Base-by-base conservation (phyloP, 2,329 filamentous ascomycete genomes). In the Exophiala oligosperma region DNA sequence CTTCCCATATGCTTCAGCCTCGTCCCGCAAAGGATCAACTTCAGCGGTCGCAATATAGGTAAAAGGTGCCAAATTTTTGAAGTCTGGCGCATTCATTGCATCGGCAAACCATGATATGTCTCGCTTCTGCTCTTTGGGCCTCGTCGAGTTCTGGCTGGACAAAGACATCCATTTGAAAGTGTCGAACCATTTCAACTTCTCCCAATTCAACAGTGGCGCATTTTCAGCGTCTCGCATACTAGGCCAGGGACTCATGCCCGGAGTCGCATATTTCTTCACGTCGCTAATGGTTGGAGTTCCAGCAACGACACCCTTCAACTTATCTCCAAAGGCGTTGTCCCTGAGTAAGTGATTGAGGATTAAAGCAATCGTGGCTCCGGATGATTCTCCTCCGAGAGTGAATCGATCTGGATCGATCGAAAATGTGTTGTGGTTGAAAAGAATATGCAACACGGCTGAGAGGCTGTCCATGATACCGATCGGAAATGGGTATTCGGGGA, bases 171-270 rank as follows among this genome's bases (percentile, higher is more conserved):
- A 65, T 46, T 67, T 67, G 60, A 66, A 67, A 4, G 62, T 64
- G 54, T 67, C 65, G 41, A 67, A 64, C 65, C 63, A 66, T 43
- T 66, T 67, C 56, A 67, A 41, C 28, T 66, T 65, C 40, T 63
- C 53, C 65, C 65, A 67, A 49, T 67, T 59, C 14, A 67, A 60
- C 9, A 67, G 57, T 5, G 65, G 65, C 9, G 63, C 62, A 56
- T 50, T 59, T 46, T 66, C 63, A 48, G 56, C 54, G 29, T 67
- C 63, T 28, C 57, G 62, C 65, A 67, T 66, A 38, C 63, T 65
- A 24, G 62, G 57, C 60, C 62, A 67, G 1, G 65, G 65, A 46
- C 63, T 64, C 60, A 64, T 61, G 32, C 64, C 62, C n/a, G 65
- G 63, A 9, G 63, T 63, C 8, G 57, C 60, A 49, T 63, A 66